Evolutionary conservation across 176 grass and related monocot genomes (phyloP), one percentile per base, ranked within the genome.

Genomic region (Zea mays): DNA sequence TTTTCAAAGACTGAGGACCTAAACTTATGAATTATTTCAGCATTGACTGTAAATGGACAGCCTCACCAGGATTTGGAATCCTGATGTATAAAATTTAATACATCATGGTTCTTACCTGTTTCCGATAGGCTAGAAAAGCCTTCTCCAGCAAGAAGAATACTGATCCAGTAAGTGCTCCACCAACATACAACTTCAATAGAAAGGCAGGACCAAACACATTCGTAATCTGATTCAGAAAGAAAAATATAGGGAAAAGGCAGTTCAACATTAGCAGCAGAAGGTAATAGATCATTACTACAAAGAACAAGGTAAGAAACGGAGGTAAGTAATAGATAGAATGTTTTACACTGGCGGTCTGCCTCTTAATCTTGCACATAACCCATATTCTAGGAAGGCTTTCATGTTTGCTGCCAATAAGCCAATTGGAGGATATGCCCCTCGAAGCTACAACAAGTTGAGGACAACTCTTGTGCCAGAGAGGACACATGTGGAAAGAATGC

Each of bases 161-260:
- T 0, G 91, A 94, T 82, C 95, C 95, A 75, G 72, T 43, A 86
- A 97, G 83, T 15, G 95, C 91, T 71, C 95, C 95, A 77, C 74
- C 91, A 65, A 88, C 21, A 27, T 94, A 97, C 70, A 97, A 58
- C 49, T 88, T 86, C 68, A 97, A 75, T 67, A 97, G 78, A 73
- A 94, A 97, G 50, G 88, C 64, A 71, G 95, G 87, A 60, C 95
- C 91, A 76, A 97, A 90, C 44, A 74, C 34, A 13, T 42, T 86
- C 40, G 81, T 72, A 74, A 97, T 92, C 95, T 97, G 89, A 67
- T 77, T 13, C 52, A 77, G 3, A 76, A 79, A 79, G 1, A 61
- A 39, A 68, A 46, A 77, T 49, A 39, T 54, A 63, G 19, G 45
- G 4, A 20, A 21, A 47, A 77, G 71, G 19, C 4, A 84, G 51